Percentiles rank a stretch among this genome's conserved stretches.
phyloP scores from a whole-genome alignment of 306 rosid species.

The Ochetophila trinervis region DNA sequence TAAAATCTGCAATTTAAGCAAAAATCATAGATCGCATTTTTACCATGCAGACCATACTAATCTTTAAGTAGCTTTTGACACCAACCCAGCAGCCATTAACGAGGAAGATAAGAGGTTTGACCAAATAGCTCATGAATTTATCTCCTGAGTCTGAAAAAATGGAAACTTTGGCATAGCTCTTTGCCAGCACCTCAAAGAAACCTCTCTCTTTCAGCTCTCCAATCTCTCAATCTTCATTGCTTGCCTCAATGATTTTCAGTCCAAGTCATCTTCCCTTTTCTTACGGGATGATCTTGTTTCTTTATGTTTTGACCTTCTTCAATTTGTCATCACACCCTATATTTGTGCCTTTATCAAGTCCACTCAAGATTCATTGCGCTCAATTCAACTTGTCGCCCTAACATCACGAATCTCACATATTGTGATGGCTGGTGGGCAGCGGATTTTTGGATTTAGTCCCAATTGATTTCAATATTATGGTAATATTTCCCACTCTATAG shows the following conservation, averaged over 20 bases:
- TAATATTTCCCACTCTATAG: constrained; percentile 45
- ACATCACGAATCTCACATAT: constrained; percentile 47
- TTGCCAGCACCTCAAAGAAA: constrained; percentile 59
- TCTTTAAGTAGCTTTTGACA: too few relatives aligned
- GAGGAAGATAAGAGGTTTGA: background rate
- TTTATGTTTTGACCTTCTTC: constrained; percentile 55
- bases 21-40: too few relatives aligned
- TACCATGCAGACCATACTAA: too few relatives aligned
- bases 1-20: too few relatives aligned
- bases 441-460: constrained; percentile 34
- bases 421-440: constrained; percentile 67
- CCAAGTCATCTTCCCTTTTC: constrained; percentile 44
- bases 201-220: constrained; percentile 63
- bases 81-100: constrained; percentile 1
- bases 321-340: constrained; percentile 51
- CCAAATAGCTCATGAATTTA: background rate
- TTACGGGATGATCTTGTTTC: constrained; percentile 35
- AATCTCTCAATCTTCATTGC: constrained; percentile 45
- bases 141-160: too few relatives aligned
- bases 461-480: constrained; percentile 50
- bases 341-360: constrained; percentile 56
- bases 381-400: constrained; percentile 47
- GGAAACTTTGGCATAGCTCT: constrained; percentile 29
- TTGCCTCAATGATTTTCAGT: constrained; percentile 63
- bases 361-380: constrained; percentile 49